Conservation (phyloP, 2,329 filamentous ascomycete species). For the Thermoascus crustaceus region DNA sequence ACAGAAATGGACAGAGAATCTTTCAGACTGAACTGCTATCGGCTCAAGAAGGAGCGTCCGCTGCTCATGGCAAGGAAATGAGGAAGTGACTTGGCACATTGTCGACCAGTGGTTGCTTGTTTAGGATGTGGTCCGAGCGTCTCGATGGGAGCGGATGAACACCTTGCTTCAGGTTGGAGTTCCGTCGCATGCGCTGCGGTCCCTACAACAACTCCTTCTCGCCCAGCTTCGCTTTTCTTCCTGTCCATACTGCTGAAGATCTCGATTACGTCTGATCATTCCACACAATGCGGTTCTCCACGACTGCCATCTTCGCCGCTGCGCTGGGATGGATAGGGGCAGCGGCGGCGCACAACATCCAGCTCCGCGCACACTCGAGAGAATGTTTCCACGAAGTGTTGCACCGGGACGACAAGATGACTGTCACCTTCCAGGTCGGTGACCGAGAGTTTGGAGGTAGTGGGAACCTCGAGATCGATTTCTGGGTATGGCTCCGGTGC, state of each 20-base stretch:
- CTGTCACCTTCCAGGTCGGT: slow-evolving; percentile 94
- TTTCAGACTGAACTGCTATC: no score
- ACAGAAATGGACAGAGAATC: slow-evolving; percentile 1
- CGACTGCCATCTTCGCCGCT: slow-evolving; percentile 38
- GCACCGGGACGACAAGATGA: slow-evolving; percentile 95
- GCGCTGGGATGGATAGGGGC: slow-evolving; percentile 52
- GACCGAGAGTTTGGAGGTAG: slow-evolving; percentile 92
- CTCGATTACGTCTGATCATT: not conserved
- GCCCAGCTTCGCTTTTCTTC: not conserved
- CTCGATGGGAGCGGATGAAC: slow-evolving; percentile 18
- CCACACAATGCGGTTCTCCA: slow-evolving; percentile 34
- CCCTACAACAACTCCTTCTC: slow-evolving; percentile 2
- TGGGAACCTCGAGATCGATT: slow-evolving; percentile 93
- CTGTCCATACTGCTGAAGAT: not conserved
- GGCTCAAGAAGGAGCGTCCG: no score
- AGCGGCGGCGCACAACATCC: slow-evolving; percentile 83
- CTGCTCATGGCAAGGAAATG: no score
- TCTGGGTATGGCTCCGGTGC: slow-evolving; percentile 63
- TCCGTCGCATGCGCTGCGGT: not conserved
- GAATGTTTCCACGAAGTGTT: slow-evolving; percentile 97
- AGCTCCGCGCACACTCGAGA: slow-evolving; percentile 81
- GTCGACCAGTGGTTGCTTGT: slow-evolving; percentile 1
- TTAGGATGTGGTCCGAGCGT: slow-evolving; percentile 26
- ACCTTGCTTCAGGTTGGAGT: slow-evolving; percentile 22
- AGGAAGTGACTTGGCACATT: not conserved